Evolutionary conservation across 768 basidiomycete species (phyloP).

Genomic region (Clavaria fumosa): DNA sequence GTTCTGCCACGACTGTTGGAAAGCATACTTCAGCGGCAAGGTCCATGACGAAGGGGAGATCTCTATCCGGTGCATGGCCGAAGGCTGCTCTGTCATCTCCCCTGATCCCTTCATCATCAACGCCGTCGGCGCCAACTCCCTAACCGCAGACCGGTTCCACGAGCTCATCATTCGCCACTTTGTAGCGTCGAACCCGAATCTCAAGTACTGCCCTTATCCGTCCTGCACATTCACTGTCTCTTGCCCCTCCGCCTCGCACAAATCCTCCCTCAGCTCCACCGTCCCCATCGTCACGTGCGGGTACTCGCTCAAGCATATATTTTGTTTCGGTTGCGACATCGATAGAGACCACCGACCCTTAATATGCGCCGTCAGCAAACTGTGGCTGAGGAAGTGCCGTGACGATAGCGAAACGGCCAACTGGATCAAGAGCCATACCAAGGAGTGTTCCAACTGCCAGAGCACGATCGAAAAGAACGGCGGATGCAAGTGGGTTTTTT

Average conservation of each 20-base stretch:
- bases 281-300: conserved; percentile 87
- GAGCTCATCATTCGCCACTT: conserved; percentile 83
- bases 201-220: conserved; percentile 94
- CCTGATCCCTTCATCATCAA: conserved; percentile 47
- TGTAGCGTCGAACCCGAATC: conserved; percentile 64
- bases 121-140: conserved; percentile 31
- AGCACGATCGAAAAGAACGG: conserved; percentile 99
- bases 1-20: conserved; percentile 80
- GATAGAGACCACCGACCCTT: conserved; percentile 87
- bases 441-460: conserved; percentile 92
- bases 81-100: conserved; percentile 50
- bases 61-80: conserved; percentile 64
- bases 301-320: conserved; percentile 41
- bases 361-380: conserved; percentile 71
- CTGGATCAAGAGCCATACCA: conserved; percentile 99
- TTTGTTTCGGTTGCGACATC: conserved; percentile 90
- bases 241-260: conserved; percentile 68
- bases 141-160: conserved; percentile 56
- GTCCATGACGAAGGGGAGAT: conserved; percentile 71
- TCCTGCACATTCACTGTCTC: conserved; percentile 90
- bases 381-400: conserved; percentile 95
- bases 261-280: conserved; percentile 53
- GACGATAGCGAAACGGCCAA: conserved; percentile 98
- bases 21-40: conserved; percentile 63
- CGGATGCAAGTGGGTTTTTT: conserved; percentile 84